Conservation (phyloP, 2,329 filamentous ascomycete species). For the Apiospora saccharicola region DNA sequence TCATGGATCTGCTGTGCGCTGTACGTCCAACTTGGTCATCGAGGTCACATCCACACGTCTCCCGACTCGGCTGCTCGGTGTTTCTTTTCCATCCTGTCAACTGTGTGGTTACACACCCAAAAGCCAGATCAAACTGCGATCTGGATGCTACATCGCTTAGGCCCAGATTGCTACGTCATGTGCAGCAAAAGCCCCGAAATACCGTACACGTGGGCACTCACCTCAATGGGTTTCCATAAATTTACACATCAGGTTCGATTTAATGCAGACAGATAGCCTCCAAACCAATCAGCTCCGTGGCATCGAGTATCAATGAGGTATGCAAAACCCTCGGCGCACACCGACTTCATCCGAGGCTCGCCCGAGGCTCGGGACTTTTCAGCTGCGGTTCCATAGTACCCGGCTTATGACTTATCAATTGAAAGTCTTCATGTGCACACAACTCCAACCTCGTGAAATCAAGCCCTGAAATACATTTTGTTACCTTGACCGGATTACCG, state of each 20-base stretch:
- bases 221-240: neutral
- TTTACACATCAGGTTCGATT: neutral
- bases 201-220: neutral
- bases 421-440: neutral
- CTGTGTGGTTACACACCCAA: neutral
- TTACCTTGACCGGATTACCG: neutral
- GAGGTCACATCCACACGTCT: neutral
- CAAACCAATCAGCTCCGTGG: neutral
- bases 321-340: neutral
- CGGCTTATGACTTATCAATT: neutral
- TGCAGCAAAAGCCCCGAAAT: constrained; percentile 5
- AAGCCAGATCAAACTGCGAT: constrained; percentile 4
- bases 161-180: constrained; percentile 10
- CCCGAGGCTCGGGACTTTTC: constrained; percentile 12
- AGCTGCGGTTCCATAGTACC: neutral
- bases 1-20: neutral
- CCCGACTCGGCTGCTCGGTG: neutral
- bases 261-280: neutral
- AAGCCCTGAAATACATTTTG: neutral
- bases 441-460: neutral
- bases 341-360: constrained; percentile 21
- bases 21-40: neutral
- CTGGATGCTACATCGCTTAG: neutral
- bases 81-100: neutral
- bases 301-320: neutral